Evolutionary conservation across 2,329 filamentous ascomycete genomes (phyloP), one percentile per base, ranked within the genome.

Genomic region (Metarhizium rileyi): DNA sequence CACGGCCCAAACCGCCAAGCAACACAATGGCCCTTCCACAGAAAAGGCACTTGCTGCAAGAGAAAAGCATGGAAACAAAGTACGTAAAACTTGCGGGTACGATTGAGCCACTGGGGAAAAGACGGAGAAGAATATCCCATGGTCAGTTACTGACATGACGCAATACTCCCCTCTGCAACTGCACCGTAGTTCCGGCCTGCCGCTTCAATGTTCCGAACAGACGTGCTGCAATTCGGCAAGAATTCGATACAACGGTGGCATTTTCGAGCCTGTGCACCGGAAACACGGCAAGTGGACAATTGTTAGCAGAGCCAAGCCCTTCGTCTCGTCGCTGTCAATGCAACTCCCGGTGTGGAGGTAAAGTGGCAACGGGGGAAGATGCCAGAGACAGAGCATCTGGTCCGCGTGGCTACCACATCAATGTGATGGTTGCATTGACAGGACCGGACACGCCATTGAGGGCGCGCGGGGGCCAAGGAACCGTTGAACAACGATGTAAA

Each of bases 101-200:
- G 8, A 28, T 28, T 36, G 44, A 20, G n/a, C 22, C 16, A 18
- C 23, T 22, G 28, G 45, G 45, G 22, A 7, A 40, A 26, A 26
- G 36, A 41, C 42, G 16, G 25, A 44, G n/a, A n/a, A n/a, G n/a
- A n/a, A n/a, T n/a, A n/a, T n/a, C n/a, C n/a, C n/a, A n/a, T n/a
- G n/a, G n/a, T n/a, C n/a, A n/a, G n/a, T n/a, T n/a, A 46, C 35
- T 23, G 6, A 27, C 5, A 35, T 35, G 5, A 16, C 33, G 45
- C 23, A n/a, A 28, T n/a, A 14, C 4, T 5, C 38, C 26, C 27
- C 38, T 23, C 18, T n/a, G n/a, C n/a, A n/a, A n/a, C n/a, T n/a
- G 8, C 22, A 50, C 48, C n/a, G 20, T 36, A 20, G 35, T 50
- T 46, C 44, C 48, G 48, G 44, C 48, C 48, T 42, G 48, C 35